Evolutionary conservation across 208 protist species (phyloP).

Genomic region (Novymonas esmeraldas): DNA sequence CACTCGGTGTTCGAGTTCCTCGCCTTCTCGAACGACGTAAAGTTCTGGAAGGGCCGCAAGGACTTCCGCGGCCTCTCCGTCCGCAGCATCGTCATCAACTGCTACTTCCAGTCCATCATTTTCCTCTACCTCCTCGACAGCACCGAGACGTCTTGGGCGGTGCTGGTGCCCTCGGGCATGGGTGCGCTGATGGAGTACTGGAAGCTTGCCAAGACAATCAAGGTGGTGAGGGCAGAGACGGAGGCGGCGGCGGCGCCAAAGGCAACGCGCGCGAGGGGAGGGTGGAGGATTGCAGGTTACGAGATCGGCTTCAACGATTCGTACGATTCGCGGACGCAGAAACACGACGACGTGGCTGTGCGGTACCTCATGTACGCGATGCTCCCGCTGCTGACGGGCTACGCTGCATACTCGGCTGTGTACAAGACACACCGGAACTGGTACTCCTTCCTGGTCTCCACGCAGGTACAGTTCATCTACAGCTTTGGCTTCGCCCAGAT

Average conservation of each 20-base stretch:
- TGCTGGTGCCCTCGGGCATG: constrained; percentile 90
- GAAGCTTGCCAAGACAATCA: constrained; percentile 94
- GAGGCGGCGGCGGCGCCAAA: not conserved
- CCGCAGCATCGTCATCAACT: constrained; percentile 94
- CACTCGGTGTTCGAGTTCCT: constrained; percentile 99
- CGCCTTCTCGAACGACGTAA: constrained; percentile 98
- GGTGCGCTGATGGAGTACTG: constrained; percentile 96
- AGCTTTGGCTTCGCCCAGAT: constrained; percentile 98
- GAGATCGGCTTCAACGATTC: constrained; percentile 58
- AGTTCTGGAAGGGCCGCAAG: constrained; percentile 90
- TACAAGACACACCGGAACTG: constrained; percentile 95
- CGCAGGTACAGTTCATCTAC: constrained; percentile 92
- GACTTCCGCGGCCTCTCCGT: constrained; percentile 97
- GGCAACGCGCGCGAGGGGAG: not conserved
- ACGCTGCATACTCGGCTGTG: constrained; percentile 95
- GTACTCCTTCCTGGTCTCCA: constrained; percentile 92
- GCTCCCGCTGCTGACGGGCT: constrained; percentile 91
- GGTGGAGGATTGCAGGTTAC: constrained; percentile 34
- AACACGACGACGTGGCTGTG: constrained; percentile 93
- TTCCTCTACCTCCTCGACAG: constrained; percentile 98
- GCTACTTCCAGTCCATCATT: constrained; percentile 94
- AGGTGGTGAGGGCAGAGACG: constrained; percentile 23
- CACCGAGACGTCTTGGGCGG: constrained; percentile 94
- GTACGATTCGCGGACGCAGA: constrained; percentile 81
- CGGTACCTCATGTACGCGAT: constrained; percentile 94